phyloP scores from a whole-genome alignment of 768 basidiomycete genomes.

The Suillus americanus region DNA sequence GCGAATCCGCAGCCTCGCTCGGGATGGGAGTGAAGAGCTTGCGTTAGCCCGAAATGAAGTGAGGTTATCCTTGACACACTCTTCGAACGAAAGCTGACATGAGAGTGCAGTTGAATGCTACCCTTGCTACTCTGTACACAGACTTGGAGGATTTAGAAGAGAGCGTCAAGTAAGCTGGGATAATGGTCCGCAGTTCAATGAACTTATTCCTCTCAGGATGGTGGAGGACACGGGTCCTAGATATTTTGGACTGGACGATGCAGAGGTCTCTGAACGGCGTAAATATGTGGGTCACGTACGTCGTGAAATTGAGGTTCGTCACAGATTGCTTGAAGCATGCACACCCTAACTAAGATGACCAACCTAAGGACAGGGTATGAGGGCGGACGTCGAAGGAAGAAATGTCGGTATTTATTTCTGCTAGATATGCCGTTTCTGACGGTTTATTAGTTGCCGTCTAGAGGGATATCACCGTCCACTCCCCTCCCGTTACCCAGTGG shows the following conservation, averaged over 20 bases:
- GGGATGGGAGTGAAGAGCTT: constrained; percentile 76
- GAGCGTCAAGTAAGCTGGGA: constrained; percentile 70
- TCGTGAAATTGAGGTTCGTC: constrained; percentile 74
- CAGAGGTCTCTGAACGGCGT: constrained; percentile 73
- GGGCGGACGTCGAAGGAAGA: constrained; percentile 50
- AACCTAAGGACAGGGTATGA: constrained; percentile 69
- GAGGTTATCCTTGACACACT: constrained; percentile 14
- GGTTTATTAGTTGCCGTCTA: background rate
- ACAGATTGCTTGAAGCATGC: constrained; percentile 7
- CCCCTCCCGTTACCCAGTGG: constrained; percentile 16
- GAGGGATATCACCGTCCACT: constrained; percentile 6
- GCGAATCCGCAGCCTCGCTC: constrained; percentile 75
- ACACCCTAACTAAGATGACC: constrained; percentile 19
- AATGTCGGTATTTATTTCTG: background rate
- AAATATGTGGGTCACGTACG: constrained; percentile 76
- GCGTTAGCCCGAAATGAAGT: constrained; percentile 80
- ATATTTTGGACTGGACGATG: constrained; percentile 77
- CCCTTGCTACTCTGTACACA: constrained; percentile 75
- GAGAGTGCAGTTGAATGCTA: constrained; percentile 61
- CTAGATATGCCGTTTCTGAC: background rate
- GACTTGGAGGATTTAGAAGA: constrained; percentile 94
- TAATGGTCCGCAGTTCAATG: constrained; percentile 1
- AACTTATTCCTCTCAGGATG: constrained; percentile 48
- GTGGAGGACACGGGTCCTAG: constrained; percentile 85
- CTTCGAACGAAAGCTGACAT: background rate